These are phyloP conservation scores for Lachnellula subtilissima DNA, from an alignment of 2,329 filamentous ascomycete species.

Conservation along the genomic window DNA sequence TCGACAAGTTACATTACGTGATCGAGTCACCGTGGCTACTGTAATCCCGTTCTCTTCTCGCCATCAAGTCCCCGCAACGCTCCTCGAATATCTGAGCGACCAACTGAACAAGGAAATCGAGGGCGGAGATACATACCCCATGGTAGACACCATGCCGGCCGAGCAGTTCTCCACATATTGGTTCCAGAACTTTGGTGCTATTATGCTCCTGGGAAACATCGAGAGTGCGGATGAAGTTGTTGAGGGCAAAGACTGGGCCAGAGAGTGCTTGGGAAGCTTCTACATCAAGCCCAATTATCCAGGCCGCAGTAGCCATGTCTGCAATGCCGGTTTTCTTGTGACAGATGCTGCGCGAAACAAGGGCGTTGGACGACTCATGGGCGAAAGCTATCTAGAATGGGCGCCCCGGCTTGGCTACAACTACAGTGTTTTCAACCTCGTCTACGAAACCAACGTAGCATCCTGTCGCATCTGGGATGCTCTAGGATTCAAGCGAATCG, in stretches of 20 bases:
- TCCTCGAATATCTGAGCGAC: constrained; percentile 60
- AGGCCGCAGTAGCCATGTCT: constrained; percentile 68
- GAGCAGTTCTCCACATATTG: constrained; percentile 63
- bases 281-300: constrained; percentile 73
- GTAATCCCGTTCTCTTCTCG: constrained; percentile 62
- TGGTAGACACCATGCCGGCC: constrained; percentile 57
- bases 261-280: constrained; percentile 64
- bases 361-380: constrained; percentile 52
- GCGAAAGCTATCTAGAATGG: constrained; percentile 54
- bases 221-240: constrained; percentile 46
- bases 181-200: constrained; percentile 68
- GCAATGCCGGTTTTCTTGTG: constrained; percentile 59
- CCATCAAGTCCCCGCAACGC: constrained; percentile 54
- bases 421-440: constrained; percentile 70
- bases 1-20: constrained; percentile 59
- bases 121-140: constrained; percentile 68
- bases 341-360: constrained; percentile 51
- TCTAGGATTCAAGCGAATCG: constrained; percentile 68
- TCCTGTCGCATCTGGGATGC: constrained; percentile 71
- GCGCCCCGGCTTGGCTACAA: constrained; percentile 59
- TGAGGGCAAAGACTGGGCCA: constrained; percentile 56
- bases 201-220: constrained; percentile 65
- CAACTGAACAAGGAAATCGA: constrained; percentile 69
- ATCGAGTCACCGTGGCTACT: constrained; percentile 62
- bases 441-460: constrained; percentile 70